Evolutionary conservation across 345 rosid genomes (phyloP), one percentile per base, ranked within the genome.

Genomic region (Moricandia moricandioides): DNA sequence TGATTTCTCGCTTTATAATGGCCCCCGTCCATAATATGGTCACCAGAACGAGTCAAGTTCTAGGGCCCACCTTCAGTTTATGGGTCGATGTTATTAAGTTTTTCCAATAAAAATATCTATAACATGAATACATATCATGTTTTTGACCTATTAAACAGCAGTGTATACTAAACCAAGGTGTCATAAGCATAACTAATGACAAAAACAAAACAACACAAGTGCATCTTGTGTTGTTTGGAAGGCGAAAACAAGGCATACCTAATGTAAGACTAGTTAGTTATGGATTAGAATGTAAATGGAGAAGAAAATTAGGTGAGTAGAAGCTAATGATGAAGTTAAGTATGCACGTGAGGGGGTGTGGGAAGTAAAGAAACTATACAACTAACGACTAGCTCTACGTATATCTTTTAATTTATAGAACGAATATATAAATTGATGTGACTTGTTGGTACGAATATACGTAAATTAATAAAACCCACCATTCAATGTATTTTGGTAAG

Each of bases 401-500:
- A 63, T 18, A 7, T 37, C 16, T 62, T 37, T 12, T 18, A 16
- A 45, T 49, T n/a, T 30, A 47, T 66, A 47, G 3, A 29, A 67
- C 6, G 26, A 27, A 24, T 10, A 16, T 24, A 34, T 1, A 27
- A 60, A 60, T 35, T 7, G 67, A 62, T 62, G 35, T 6, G 66
- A 35, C 47, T 61, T 16, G 65, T 61, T 61, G 65, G 37, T 34
- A 27, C 43, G 26, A 27, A 54, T 57, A 31, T 17, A 24, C 16
- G 47, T 13, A 65, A 17, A 49, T 59, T 21, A 67, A 52, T 69
- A 54, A 63, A 64, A 70, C 12, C 80, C 56, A 70, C 80, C 76
- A 58, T 77, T 77, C 80, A 70, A 77, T 33, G 10, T 33, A 13
- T 52, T 16, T 57, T 71, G 80, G 80, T 71, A 77, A 71, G 76